Conservation (phyloP, 148 eudicot species). For the Bassia scoparia region DNA sequence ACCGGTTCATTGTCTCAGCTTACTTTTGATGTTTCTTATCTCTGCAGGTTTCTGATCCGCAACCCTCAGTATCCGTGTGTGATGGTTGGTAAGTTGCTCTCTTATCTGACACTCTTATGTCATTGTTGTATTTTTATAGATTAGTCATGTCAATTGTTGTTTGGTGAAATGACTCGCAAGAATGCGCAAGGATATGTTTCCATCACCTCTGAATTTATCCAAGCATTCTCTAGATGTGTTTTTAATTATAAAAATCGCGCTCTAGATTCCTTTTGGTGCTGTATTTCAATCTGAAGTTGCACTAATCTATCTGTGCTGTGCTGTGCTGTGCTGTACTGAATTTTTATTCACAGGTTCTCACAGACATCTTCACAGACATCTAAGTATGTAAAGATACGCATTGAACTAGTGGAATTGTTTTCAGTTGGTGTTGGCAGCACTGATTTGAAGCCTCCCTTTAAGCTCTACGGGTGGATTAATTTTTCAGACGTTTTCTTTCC, state of each 20-base stretch:
- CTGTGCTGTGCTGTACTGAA: no score
- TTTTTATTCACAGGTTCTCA: no score
- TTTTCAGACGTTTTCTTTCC: not conserved
- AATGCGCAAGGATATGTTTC: no score
- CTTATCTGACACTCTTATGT: not conserved
- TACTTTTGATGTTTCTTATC: not conserved
- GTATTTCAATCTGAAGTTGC: no score
- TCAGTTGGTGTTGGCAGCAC: not conserved
- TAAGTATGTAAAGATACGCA: no score
- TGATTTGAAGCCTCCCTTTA: slow-evolving; percentile 5
- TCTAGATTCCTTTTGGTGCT: no score
- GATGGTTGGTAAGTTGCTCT: not conserved
- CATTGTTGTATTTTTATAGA: not conserved
- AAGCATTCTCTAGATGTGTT: no score
- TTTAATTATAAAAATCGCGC: no score
- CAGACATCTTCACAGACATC: no score
- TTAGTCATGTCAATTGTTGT: not conserved
- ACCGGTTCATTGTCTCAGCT: not conserved
- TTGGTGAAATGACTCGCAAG: no score
- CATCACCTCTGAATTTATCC: no score
- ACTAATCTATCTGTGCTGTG: no score
- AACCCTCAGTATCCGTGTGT: not conserved
- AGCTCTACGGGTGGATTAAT: not conserved
- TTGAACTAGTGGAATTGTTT: slow-evolving; percentile 6
- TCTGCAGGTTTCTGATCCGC: not conserved